Percentiles rank a stretch among this genome's conserved stretches.
These are phyloP conservation scores for Plectosphaerella sp. DNA, from an alignment of 2,329 filamentous ascomycete species.

Conservation along the genomic window DNA sequence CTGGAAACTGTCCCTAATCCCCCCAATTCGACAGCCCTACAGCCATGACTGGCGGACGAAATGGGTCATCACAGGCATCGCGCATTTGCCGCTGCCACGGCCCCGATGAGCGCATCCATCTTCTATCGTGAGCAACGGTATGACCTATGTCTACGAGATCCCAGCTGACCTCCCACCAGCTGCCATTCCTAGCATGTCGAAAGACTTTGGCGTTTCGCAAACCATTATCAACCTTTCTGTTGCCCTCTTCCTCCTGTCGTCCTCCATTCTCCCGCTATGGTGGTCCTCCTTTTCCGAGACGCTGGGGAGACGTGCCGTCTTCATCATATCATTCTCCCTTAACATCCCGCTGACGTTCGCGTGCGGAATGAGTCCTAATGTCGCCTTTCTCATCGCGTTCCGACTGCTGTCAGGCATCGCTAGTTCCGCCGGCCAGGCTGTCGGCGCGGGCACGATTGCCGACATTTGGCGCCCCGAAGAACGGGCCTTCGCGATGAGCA, in stretches of 20 bases:
- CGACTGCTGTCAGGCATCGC: slow-evolving; percentile 65
- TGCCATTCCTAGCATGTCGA: neutral
- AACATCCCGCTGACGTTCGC: neutral
- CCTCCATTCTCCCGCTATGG: neutral
- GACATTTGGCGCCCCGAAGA: slow-evolving; percentile 58
- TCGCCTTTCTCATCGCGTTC: slow-evolving; percentile 66
- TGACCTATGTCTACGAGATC: neutral
- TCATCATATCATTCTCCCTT: neutral
- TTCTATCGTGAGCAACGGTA: neutral
- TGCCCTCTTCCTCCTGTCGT: neutral
- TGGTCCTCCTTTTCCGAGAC: neutral
- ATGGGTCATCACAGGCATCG: slow-evolving; percentile 11
- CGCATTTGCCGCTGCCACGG: neutral
- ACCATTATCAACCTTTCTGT: neutral
- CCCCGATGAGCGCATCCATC: neutral
- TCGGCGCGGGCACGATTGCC: slow-evolving; percentile 70
- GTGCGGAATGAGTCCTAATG: neutral
- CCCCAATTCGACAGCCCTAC: too few relatives aligned
- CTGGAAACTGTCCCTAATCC: too few relatives aligned
- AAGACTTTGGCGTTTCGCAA: neutral
- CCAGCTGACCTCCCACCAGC: neutral
- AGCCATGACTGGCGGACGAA: slow-evolving; percentile 12
- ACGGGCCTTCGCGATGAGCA: neutral
- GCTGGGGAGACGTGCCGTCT: neutral
- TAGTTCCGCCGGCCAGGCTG: slow-evolving; percentile 68